Evolutionary conservation across 257 asterid genomes (phyloP).

Genomic region (Henckelia pumila): DNA sequence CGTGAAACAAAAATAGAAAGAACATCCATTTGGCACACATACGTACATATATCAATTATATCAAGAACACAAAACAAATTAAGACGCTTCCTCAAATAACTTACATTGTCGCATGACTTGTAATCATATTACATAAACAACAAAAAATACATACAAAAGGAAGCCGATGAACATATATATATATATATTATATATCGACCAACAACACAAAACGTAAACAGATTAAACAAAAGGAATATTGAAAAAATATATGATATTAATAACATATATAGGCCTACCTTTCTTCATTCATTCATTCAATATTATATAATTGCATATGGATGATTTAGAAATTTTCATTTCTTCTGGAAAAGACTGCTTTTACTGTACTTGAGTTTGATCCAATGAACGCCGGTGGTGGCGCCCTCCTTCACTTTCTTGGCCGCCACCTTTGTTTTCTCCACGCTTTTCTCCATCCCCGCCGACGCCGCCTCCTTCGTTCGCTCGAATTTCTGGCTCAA

Average conservation of each 20-base stretch:
- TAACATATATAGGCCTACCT: background rate
- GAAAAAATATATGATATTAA: background rate
- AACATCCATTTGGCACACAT: too few species aligned
- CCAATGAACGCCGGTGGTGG: conserved; percentile 37
- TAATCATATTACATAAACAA: too few species aligned
- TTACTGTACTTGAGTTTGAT: conserved; percentile 30
- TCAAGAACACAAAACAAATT: too few species aligned
- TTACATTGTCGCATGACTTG: background rate
- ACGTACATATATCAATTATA: too few species aligned
- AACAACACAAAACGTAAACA: background rate
- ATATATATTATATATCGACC: too few species aligned
- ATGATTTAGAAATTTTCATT: background rate
- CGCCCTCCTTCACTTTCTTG: conserved; percentile 38
- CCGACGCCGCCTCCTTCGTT: conserved; percentile 21
- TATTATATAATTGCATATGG: too few species aligned
- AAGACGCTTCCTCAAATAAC: background rate
- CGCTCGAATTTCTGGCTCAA: conserved; percentile 29
- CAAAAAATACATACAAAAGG: background rate
- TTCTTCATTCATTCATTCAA: background rate
- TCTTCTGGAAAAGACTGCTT: conserved; percentile 29
- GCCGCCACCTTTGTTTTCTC: conserved; percentile 36
- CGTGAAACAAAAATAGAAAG: too few species aligned
- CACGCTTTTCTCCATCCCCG: conserved; percentile 17
- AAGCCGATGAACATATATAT: background rate
- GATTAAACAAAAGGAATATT: background rate